These are phyloP conservation scores for Pyrenophora graminea DNA, from an alignment of 2,329 filamentous ascomycete genomes.

Conservation along the genomic window DNA sequence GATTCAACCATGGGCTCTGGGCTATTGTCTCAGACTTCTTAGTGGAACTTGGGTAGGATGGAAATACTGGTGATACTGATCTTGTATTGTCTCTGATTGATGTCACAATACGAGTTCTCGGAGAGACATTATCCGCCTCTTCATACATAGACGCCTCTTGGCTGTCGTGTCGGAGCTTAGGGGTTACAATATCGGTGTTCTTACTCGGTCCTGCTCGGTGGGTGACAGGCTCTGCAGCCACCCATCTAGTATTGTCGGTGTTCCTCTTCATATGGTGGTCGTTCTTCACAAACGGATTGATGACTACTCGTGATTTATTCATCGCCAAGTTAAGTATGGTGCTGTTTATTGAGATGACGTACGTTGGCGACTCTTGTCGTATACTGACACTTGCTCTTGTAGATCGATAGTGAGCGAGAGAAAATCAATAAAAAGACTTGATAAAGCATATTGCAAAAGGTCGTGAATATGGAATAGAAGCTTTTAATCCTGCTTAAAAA, in stretches of 20 bases:
- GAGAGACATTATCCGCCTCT: background rate
- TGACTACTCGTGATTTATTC: constrained; percentile 4
- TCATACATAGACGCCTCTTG: background rate
- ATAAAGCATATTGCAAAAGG: too few relatives aligned
- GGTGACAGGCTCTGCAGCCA: background rate
- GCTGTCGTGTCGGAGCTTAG: background rate
- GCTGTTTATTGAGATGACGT: too few relatives aligned
- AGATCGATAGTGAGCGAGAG: too few relatives aligned
- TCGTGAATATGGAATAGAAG: too few relatives aligned
- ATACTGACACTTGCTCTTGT: too few relatives aligned
- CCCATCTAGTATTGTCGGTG: constrained; percentile 8
- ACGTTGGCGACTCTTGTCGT: too few relatives aligned
- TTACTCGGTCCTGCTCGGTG: background rate
- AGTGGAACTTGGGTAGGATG: background rate
- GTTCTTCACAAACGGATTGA: constrained; percentile 11
- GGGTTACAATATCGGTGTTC: background rate
- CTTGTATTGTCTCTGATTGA: background rate
- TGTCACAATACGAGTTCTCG: background rate
- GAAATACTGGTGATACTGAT: background rate
- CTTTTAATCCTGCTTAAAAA: too few relatives aligned
- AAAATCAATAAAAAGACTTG: too few relatives aligned
- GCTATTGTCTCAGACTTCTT: background rate
- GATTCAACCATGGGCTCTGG: background rate
- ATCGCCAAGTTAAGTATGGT: background rate
- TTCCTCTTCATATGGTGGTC: constrained; percentile 8